Conservation (phyloP, 2,329 filamentous ascomycete species). For the Verticillium zaregamsianum region DNA sequence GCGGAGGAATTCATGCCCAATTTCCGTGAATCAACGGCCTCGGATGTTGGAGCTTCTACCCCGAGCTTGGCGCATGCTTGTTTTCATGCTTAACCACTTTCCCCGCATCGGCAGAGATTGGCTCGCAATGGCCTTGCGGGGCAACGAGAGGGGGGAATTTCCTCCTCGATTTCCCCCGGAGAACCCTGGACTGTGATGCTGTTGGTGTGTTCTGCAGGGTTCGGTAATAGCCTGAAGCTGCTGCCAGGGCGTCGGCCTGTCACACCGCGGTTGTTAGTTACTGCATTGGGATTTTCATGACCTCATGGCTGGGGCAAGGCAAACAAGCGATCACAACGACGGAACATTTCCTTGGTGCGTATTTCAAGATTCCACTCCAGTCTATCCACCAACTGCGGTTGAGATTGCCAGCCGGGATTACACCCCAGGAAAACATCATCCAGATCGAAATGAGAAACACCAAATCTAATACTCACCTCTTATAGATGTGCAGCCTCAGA, state of each 20-base stretch:
- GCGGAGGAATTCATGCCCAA: conserved; percentile 4
- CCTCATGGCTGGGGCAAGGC: neutral
- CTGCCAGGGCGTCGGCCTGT: neutral
- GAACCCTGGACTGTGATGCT: neutral
- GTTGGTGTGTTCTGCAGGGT: neutral
- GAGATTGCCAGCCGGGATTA: neutral
- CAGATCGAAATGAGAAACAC: neutral
- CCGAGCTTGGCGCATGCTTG: conserved; percentile 9
- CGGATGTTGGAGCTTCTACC: conserved; percentile 1
- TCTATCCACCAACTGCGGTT: neutral
- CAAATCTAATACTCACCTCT: neutral
- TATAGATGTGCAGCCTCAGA: neutral
- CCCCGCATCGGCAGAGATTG: neutral
- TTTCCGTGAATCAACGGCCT: conserved; percentile 9
- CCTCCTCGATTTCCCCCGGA: neutral
- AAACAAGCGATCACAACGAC: neutral
- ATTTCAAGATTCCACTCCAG: neutral
- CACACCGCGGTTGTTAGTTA: neutral
- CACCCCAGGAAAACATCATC: neutral
- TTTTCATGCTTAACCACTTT: neutral
- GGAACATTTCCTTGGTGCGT: neutral
- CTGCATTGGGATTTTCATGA: neutral
- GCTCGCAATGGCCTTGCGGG: conserved; percentile 3
- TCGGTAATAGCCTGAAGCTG: neutral
- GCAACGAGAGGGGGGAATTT: conserved; percentile 4